These are phyloP conservation scores for Colletotrichum sp. DNA, from an alignment of 2,329 filamentous ascomycete genomes.

Conservation along the genomic window DNA sequence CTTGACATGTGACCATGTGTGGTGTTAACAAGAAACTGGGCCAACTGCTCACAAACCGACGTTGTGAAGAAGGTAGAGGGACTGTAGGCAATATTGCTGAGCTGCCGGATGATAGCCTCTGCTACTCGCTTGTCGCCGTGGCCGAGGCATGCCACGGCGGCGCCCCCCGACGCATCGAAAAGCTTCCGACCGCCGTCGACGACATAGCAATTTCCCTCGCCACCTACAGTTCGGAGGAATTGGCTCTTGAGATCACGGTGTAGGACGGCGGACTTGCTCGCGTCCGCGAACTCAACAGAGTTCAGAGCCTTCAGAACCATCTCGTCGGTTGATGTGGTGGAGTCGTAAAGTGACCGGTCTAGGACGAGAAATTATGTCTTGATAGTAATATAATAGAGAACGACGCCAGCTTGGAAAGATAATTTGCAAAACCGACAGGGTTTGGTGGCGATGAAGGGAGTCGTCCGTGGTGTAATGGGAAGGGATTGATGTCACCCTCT, in stretches of 20 bases:
- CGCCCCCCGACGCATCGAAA: slow-evolving; percentile 39
- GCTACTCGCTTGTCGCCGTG: slow-evolving; percentile 30
- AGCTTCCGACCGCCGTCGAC: slow-evolving; percentile 33
- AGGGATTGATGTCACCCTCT: neutral
- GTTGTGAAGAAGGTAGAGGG: slow-evolving; percentile 47
- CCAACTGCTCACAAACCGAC: slow-evolving; percentile 41
- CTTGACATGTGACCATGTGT: slow-evolving; percentile 40
- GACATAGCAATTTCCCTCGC: slow-evolving; percentile 41
- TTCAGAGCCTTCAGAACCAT: neutral
- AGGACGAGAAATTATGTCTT: neutral
- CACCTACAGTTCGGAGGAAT: neutral
- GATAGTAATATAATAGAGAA: neutral
- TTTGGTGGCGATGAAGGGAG: neutral
- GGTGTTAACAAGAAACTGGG: slow-evolving; percentile 37
- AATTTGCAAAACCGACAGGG: neutral
- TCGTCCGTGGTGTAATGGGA: neutral
- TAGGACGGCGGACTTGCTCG: slow-evolving; percentile 9
- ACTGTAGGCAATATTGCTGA: slow-evolving; percentile 33
- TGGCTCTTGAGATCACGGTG: slow-evolving; percentile 12
- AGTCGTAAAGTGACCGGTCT: neutral
- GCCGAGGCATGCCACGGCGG: slow-evolving; percentile 36
- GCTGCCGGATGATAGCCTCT: slow-evolving; percentile 30
- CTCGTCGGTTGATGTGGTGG: neutral
- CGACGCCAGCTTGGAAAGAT: neutral
- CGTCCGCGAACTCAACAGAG: neutral